Percentiles rank a stretch among this genome's conserved stretches.
phyloP scores from a whole-genome alignment of 169 alveolate species.

The Plasmodium blacklocki region DNA sequence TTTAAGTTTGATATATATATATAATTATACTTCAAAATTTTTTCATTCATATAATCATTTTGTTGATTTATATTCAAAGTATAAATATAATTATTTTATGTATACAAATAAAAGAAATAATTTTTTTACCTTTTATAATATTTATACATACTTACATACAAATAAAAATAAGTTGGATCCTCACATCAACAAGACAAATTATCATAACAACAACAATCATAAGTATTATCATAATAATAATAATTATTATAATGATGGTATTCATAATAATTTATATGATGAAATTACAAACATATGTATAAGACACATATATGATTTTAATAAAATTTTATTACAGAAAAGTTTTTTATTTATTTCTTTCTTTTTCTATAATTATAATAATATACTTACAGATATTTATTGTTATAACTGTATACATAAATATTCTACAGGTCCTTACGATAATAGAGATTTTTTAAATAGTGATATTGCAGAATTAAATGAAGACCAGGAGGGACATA shows the following conservation, averaged over 20 bases:
- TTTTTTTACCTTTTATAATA: constrained; percentile 51
- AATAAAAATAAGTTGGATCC: not conserved
- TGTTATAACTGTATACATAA: constrained; percentile 50
- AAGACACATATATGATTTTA: constrained; percentile 31
- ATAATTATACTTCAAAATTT: constrained; percentile 31
- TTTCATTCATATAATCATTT: constrained; percentile 32
- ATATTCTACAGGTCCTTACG: constrained; percentile 15
- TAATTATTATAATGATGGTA: too few species aligned
- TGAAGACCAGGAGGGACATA: not conserved
- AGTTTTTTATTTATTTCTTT: constrained; percentile 36
- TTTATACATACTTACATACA: constrained; percentile 9
- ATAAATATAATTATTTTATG: constrained; percentile 57
- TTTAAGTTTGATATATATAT: constrained; percentile 16
- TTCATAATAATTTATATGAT: too few species aligned
- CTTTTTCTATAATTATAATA: constrained; percentile 51
- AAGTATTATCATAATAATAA: too few species aligned
- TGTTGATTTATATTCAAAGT: constrained; percentile 28
- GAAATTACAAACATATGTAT: constrained; percentile 17
- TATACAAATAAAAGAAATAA: constrained; percentile 7
- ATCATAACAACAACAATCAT: not conserved
- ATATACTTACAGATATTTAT: constrained; percentile 22
- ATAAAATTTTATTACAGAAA: constrained; percentile 44
- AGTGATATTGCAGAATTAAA: not conserved
- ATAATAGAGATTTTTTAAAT: constrained; percentile 3
- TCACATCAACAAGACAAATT: not conserved